phyloP scores from a whole-genome alignment of 164 flowering plant genomes.

The Stephania yunnanensis region DNA sequence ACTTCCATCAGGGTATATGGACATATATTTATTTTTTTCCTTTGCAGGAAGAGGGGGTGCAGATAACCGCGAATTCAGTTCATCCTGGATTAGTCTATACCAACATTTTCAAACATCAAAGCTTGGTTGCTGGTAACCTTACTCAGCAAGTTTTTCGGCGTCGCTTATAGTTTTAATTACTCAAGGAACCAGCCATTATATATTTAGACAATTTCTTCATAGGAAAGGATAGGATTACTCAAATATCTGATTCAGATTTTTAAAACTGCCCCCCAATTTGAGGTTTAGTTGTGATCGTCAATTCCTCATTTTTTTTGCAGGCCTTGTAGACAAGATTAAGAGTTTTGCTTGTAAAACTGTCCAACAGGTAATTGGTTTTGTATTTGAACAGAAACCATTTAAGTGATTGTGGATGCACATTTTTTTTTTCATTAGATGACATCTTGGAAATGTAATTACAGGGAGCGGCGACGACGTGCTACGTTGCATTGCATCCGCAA shows the following conservation, averaged over 20 bases:
- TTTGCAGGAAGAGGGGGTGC: slow-evolving; percentile 54
- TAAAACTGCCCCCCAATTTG: too few species aligned
- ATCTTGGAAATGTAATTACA: slow-evolving; percentile 13
- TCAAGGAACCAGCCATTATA: too few species aligned
- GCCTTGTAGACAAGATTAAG: slow-evolving; percentile 20
- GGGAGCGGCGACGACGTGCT: slow-evolving; percentile 90
- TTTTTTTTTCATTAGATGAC: background rate
- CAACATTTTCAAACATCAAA: slow-evolving; percentile 33
- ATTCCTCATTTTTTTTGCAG: slow-evolving; percentile 29
- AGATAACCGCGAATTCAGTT: slow-evolving; percentile 44
- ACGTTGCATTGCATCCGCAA: slow-evolving; percentile 64
- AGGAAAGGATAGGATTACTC: too few species aligned
- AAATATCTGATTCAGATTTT: too few species aligned
- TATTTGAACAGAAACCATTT: background rate
- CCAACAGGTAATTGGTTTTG: slow-evolving; percentile 45
- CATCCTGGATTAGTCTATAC: slow-evolving; percentile 49
- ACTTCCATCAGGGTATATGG: too few species aligned
- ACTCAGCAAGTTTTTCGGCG: background rate
- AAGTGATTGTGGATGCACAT: background rate
- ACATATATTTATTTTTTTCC: background rate
- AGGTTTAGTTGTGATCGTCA: background rate
- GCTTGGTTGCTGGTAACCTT: slow-evolving; percentile 30
- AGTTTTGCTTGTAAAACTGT: slow-evolving; percentile 40
- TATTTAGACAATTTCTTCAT: too few species aligned
- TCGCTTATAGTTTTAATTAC: too few species aligned